phyloP scores from a whole-genome alignment of 2,329 filamentous ascomycete genomes.

The Cephalotrichum gorgonifer region DNA sequence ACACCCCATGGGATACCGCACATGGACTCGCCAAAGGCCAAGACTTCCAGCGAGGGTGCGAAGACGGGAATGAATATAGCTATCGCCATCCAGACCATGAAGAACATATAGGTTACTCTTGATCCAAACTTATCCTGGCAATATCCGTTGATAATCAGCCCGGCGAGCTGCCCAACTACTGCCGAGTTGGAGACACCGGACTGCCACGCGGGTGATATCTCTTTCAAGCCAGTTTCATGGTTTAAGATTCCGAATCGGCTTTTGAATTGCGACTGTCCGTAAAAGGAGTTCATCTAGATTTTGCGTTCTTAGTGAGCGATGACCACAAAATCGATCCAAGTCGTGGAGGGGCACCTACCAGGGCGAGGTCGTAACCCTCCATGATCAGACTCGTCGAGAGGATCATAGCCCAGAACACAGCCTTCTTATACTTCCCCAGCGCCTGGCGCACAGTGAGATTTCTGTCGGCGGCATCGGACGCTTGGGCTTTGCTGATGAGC shows the following conservation, averaged over 20 bases:
- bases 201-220: conserved; percentile 52
- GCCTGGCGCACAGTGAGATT: conserved; percentile 66
- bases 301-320: background rate
- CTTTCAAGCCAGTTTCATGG: conserved; percentile 30
- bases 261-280: conserved; percentile 47
- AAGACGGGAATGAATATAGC: conserved; percentile 52
- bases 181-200: conserved; percentile 51
- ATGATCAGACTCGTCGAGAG: conserved; percentile 89
- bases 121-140: conserved; percentile 60
- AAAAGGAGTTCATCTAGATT: conserved; percentile 62
- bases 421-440: conserved; percentile 75
- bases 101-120: conserved; percentile 42
- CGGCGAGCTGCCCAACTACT: conserved; percentile 53
- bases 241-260: conserved; percentile 42
- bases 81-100: conserved; percentile 37
- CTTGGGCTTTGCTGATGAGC: conserved; percentile 23
- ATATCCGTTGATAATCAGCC: conserved; percentile 55
- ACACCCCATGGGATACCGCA: conserved; percentile 54
- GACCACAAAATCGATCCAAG: background rate
- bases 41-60: conserved; percentile 53
- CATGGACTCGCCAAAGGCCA: conserved; percentile 51
- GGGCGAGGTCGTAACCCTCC: conserved; percentile 78
- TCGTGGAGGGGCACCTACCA: conserved; percentile 23
- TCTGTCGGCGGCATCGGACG: conserved; percentile 52
- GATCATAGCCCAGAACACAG: conserved; percentile 70